Evolutionary conservation across 768 basidiomycete genomes (phyloP), one percentile per base, ranked within the genome.

Genomic region (Lactarius indigo): DNA sequence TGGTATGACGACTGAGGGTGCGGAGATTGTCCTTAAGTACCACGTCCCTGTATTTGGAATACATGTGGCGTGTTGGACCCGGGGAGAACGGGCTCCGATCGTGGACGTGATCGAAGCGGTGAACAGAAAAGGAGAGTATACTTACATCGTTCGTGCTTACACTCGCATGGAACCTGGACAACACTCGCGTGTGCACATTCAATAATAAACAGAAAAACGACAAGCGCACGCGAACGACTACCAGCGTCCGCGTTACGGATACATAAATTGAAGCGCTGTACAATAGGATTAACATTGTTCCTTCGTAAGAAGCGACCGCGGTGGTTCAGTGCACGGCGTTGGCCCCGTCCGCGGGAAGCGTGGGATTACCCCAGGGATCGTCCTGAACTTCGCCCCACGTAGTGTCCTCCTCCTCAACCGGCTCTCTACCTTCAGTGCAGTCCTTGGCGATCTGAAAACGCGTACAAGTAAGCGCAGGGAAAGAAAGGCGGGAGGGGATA

Each of bases 341-440:
- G 20, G 20, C 42, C 39, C 17, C 65, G n/a, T 68, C 66, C 0
- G 41, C 62, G 7, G 58, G 44, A 55, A 20, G 41, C 33, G 64
- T 15, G 30, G 41, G 41, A 50, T 68, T 59, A 39, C 30, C 50
- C 47, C 64, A 65, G 41, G 64, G 64, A 30, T 56, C 63, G 3
- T 64, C 35, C 41, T 41, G 56, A 8, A 57, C 63, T 56, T 75
- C 63, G 64, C 64, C 52, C 68, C 73, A 64, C 5, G 31, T 15
- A 18, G 35, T 55, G 8, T 68, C 65, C 39, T 59, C 66, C 17
- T 67, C 66, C 12, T 64, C 66, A 0, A 55, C 58, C 2, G 33
- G 41, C 42, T 77, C 76, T 26, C 66, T 72, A 52, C 72, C 75
- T 65, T 77, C 76, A 2, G 75, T 74, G 59, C 77, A 78, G 66